Evolutionary conservation across 768 basidiomycete species (phyloP).

Genomic region (Tulasnella sp.): DNA sequence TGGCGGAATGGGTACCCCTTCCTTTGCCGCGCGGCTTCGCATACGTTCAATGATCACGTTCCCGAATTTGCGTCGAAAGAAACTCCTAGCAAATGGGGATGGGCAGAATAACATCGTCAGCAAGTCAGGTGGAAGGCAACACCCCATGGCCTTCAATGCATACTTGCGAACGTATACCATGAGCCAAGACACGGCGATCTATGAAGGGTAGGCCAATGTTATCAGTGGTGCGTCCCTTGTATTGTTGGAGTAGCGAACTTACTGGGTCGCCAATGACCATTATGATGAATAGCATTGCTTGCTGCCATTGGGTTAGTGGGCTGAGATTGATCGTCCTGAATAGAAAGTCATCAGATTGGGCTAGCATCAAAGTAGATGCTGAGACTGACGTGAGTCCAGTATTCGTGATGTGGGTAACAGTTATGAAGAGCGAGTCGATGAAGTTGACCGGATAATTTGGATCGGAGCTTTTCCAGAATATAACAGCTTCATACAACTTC

Average conservation of each 20-base stretch:
- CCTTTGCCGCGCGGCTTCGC: slow-evolving; percentile 5
- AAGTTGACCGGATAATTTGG: slow-evolving; percentile 52
- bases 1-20: slow-evolving; percentile 2
- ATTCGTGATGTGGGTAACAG: slow-evolving; percentile 65
- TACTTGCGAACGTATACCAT: slow-evolving; percentile 71
- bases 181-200: slow-evolving; percentile 74
- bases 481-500: too few species aligned
- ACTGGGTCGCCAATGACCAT: slow-evolving; percentile 72
- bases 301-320: slow-evolving; percentile 25
- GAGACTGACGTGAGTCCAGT: slow-evolving; percentile 30
- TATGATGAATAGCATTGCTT: slow-evolving; percentile 43
- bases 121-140: neutral
- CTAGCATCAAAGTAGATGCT: neutral
- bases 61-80: slow-evolving; percentile 59
- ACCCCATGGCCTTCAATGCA: slow-evolving; percentile 18
- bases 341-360: neutral
- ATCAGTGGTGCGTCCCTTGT: slow-evolving; percentile 1
- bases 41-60: slow-evolving; percentile 32
- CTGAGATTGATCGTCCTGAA: slow-evolving; percentile 21
- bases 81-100: slow-evolving; percentile 35
- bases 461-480: too few species aligned
- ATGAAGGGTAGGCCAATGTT: slow-evolving; percentile 1
- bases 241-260: slow-evolving; percentile 26
- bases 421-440: slow-evolving; percentile 68
- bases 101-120: neutral